phyloP scores from a whole-genome alignment of 208 protist genomes.

The Leishmania braziliensis region DNA sequence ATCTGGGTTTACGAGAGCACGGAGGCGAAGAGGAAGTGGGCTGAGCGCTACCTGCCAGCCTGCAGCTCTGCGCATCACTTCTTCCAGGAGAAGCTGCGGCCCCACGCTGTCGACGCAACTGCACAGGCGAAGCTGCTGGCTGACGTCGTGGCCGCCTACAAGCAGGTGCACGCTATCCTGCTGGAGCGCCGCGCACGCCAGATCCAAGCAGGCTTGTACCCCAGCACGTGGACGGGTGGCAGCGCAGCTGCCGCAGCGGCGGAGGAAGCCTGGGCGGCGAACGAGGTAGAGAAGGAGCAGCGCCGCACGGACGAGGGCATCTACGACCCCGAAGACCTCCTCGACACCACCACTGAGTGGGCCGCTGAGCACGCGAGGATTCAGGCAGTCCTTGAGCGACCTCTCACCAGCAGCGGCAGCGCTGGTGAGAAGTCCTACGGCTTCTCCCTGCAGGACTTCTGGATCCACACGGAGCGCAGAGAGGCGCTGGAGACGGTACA shows the following conservation, averaged over 20 bases:
- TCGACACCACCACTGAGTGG: constrained; percentile 74
- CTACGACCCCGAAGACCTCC: constrained; percentile 77
- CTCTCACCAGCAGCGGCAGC: constrained; percentile 17
- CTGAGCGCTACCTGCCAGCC: constrained; percentile 67
- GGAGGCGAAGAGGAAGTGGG: constrained; percentile 71
- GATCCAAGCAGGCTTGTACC: constrained; percentile 38
- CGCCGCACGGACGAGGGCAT: constrained; percentile 59
- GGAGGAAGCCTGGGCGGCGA: constrained; percentile 48
- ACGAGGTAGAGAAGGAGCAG: constrained; percentile 56
- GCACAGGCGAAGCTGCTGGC: constrained; percentile 43
- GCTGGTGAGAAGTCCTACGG: constrained; percentile 27
- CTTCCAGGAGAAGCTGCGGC: constrained; percentile 59
- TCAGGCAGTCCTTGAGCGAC: constrained; percentile 40
- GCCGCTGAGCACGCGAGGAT: constrained; percentile 62
- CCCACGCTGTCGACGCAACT: constrained; percentile 21
- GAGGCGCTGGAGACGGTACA: constrained; percentile 84
- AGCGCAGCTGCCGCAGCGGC: constrained; percentile 29
- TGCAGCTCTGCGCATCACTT: constrained; percentile 57
- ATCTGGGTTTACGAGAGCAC: constrained; percentile 80
- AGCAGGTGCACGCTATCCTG: constrained; percentile 50
- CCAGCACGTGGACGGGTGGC: constrained; percentile 18
- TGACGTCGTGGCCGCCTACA: constrained; percentile 47
- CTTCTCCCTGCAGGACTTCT: constrained; percentile 75
- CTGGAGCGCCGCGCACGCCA: constrained; percentile 49
- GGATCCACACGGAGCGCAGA: constrained; percentile 72